These are phyloP conservation scores for Fusarium annulatum DNA, from an alignment of 2,329 filamentous ascomycete genomes.

Conservation along the genomic window DNA sequence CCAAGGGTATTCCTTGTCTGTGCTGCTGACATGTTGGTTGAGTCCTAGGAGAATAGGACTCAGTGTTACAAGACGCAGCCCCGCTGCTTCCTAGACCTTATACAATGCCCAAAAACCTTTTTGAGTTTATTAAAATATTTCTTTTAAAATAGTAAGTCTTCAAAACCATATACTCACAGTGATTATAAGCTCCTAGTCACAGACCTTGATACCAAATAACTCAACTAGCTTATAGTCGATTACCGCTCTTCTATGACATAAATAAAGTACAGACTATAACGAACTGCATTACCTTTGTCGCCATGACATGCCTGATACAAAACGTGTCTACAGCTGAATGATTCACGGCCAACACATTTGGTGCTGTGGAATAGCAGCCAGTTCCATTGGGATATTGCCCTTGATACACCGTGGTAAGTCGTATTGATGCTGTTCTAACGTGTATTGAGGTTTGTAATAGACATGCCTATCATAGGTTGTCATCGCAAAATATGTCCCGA, in stretches of 20 bases:
- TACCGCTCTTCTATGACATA: accelerated
- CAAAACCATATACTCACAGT: background rate
- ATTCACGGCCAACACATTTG: too few species aligned
- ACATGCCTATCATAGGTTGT: too few species aligned
- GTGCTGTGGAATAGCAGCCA: too few species aligned
- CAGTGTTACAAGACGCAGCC: background rate
- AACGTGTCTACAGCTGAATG: too few species aligned
- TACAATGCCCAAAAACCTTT: background rate
- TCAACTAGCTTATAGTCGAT: background rate
- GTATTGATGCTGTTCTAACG: too few species aligned
- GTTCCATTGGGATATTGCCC: too few species aligned
- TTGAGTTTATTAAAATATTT: background rate
- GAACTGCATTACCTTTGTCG: accelerated
- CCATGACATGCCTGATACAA: background rate
- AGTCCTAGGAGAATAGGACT: background rate
- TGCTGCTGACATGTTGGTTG: background rate
- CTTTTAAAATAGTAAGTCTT: background rate
- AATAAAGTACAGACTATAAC: background rate
- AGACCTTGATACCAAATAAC: background rate
- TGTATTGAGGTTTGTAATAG: too few species aligned
- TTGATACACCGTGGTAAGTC: too few species aligned
- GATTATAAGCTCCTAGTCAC: background rate
- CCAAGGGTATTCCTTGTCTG: background rate
- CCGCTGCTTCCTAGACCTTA: background rate
- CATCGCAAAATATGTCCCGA: too few species aligned